Evolutionary conservation across 2,329 filamentous ascomycete genomes (phyloP), one percentile per base, ranked within the genome.

Genomic region (Colletotrichum simmondsii): DNA sequence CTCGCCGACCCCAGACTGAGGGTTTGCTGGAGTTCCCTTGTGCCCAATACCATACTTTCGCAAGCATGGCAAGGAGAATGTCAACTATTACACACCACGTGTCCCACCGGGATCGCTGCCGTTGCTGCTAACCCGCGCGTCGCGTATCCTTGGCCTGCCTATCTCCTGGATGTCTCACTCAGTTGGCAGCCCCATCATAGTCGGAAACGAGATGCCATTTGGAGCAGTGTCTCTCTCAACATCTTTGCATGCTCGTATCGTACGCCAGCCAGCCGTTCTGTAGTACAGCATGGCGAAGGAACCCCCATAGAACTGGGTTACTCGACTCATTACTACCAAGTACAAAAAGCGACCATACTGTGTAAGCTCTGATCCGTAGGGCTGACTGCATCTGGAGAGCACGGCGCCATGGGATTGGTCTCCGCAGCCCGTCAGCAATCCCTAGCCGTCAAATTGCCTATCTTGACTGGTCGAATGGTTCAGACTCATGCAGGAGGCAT

Each of bases 311-410:
- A 22, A 28, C 19, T 30, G 28, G n/a, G 32, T 26, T 22, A 28
- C 24, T 42, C 37, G 37, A 19, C 52, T 5, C 19, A 53, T 24
- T 42, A 49, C 5, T 26, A 14, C 14, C n/a, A 10, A n/a, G 5
- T 26, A 14, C 8, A 30, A 10, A n/a, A 5, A 19, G 12, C n/a
- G 46, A 19, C 42, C 60, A 22, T 16, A 42, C 37, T 42, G 37
- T 42, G 37, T 35, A 35, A n/a, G 16, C 60, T 63, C 61, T 53
- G 42, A 4, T 63, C 46, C 32, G 54, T 72, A 72, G 70, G 70
- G 70, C 70, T 72, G 70, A 72, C 65, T 65, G 66, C 60, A 57
- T 60, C 59, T 37, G 46, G 54, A 65, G 62, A 37, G 35, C 70
- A 69, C 26, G 60, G 32, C 26, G 46, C 56, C 14, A 46, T 35